Conservation (phyloP, 2,329 filamentous ascomycete genomes). For the Camillea tinctor region DNA sequence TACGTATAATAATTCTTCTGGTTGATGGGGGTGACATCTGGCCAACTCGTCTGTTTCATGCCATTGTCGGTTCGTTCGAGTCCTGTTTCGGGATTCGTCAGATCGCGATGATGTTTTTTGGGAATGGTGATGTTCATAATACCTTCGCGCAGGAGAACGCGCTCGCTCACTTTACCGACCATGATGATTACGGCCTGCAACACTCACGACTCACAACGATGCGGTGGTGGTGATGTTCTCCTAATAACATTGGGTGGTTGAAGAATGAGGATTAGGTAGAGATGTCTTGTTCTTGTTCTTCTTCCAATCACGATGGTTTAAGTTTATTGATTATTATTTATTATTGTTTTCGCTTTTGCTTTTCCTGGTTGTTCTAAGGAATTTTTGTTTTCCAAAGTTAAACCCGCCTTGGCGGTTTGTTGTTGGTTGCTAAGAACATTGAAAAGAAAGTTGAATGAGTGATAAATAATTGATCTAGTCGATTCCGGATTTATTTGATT, state of each 20-base stretch:
- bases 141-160: slow-evolving; percentile 63
- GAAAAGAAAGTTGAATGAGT: no score
- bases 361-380: background rate
- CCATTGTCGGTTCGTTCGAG: slow-evolving; percentile 97
- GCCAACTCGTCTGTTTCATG: slow-evolving; percentile 94
- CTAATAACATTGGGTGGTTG: background rate
- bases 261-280: background rate
- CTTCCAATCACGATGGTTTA: background rate
- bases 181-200: slow-evolving; percentile 36
- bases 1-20: slow-evolving; percentile 99
- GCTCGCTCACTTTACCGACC: slow-evolving; percentile 65
- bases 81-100: slow-evolving; percentile 52
- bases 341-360: no score
- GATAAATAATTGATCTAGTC: no score
- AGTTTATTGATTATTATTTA: no score
- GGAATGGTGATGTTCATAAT: background rate
- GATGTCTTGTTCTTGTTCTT: background rate
- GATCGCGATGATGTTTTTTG: background rate
- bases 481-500: background rate
- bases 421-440: no score
- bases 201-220: background rate
- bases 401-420: no score
- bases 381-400: background rate
- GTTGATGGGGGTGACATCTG: slow-evolving; percentile 89
- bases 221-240: slow-evolving; percentile 2